Conservation (phyloP, 768 basidiomycete genomes). For the Cyclocybe aegerita region DNA sequence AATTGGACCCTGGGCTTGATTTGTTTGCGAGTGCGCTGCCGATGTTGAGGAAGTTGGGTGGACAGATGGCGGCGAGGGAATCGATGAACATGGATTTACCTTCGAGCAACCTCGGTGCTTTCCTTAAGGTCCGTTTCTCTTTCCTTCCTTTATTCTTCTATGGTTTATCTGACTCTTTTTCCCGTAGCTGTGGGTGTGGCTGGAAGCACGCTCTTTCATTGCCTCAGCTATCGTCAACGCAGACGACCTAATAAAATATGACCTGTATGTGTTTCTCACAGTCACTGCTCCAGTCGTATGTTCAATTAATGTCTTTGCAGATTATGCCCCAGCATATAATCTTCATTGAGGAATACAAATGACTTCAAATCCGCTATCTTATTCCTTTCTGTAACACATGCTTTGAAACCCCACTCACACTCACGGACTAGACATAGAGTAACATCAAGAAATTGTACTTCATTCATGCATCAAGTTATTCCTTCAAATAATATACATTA, state of each 20-base stretch:
- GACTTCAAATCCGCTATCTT: neutral
- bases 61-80: slow-evolving; percentile 81
- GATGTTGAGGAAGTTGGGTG: slow-evolving; percentile 87
- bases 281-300: neutral
- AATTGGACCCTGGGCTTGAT: slow-evolving; percentile 89
- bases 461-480: neutral
- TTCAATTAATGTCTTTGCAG: slow-evolving; percentile 1
- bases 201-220: slow-evolving; percentile 89
- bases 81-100: slow-evolving; percentile 57
- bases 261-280: slow-evolving; percentile 55
- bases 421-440: too few species aligned
- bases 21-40: slow-evolving; percentile 95
- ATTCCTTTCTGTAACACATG: too few species aligned
- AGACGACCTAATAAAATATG: slow-evolving; percentile 86
- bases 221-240: slow-evolving; percentile 75
- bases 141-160: neutral
- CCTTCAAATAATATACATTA: too few species aligned
- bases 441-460: neutral
- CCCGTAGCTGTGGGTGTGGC: slow-evolving; percentile 83
- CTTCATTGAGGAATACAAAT: too few species aligned
- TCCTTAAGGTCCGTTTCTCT: slow-evolving; percentile 74
- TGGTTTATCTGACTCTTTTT: slow-evolving; percentile 7
- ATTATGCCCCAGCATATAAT: slow-evolving; percentile 15
- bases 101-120: slow-evolving; percentile 72
- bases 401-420: too few species aligned